phyloP scores from a whole-genome alignment of 108 stramenopile genomes.

The Cyclotella choctawhatcheeana region DNA sequence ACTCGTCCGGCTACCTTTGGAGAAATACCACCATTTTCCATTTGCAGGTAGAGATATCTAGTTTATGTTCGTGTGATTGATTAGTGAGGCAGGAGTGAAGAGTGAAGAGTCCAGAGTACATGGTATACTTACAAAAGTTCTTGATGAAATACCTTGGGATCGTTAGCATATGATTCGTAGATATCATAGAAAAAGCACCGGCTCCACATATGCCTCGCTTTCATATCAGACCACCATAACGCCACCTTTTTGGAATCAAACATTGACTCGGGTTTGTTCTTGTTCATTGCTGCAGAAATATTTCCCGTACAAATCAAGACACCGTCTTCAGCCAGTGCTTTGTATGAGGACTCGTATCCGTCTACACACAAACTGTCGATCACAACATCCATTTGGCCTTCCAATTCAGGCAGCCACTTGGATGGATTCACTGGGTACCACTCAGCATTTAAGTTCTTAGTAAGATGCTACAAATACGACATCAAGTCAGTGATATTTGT shows the following conservation, averaged over 20 bases:
- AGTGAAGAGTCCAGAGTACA: no score
- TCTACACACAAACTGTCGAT: conserved; percentile 61
- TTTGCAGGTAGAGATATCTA: conserved; percentile 54
- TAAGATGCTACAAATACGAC: conserved; percentile 3
- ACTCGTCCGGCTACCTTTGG: conserved; percentile 69
- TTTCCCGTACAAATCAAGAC: conserved; percentile 48
- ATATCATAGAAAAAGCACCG: conserved; percentile 52
- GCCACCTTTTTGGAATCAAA: conserved; percentile 41
- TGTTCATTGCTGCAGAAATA: not conserved
- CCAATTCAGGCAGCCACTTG: conserved; percentile 57
- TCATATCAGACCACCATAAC: conserved; percentile 45
- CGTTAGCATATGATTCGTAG: conserved; percentile 47
- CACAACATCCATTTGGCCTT: conserved; percentile 72
- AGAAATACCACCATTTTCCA: conserved; percentile 58
- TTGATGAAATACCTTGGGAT: conserved; percentile 52
- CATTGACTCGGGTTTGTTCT: not conserved
- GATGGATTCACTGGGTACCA: conserved; percentile 40
- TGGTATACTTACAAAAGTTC: conserved; percentile 62
- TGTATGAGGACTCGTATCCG: conserved; percentile 47
- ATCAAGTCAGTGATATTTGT: not conserved
- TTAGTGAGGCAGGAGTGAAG: no score
- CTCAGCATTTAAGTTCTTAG: conserved; percentile 10
- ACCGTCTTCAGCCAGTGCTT: conserved; percentile 52
- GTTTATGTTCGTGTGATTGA: no score
- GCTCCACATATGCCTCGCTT: conserved; percentile 46